Evolutionary conservation across 768 basidiomycete genomes (phyloP), one percentile per base, ranked within the genome.

Genomic region (Gloeostereum incarnatum): DNA sequence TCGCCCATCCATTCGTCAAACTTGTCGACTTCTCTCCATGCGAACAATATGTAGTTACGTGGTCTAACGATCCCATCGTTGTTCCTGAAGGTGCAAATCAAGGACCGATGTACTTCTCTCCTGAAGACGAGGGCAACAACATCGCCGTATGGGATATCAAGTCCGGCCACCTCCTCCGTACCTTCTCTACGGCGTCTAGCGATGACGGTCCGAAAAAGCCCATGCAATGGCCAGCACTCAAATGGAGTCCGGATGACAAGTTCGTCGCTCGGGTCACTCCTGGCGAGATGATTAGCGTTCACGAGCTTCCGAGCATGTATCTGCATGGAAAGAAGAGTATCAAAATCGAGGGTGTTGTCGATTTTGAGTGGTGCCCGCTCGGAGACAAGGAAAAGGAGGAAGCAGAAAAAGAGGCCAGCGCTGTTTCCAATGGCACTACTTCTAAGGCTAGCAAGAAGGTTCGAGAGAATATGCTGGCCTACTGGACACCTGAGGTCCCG

Each of bases 121-220:
- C 85, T 4, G 92, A 94, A 42, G 96, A 98, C 56, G 92, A 94
- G 62, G 96, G 92, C 22, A 92, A 94, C 63, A 85, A 91, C 49
- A 73, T 98, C 44, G 96, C 93, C 41, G 79, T 99, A n/a, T 99
- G 96, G 96, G 91, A 98, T 51, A 78, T 94, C 66, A 93, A 91
- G 61, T 82, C 92, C 13, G 90, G 90, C 19, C 71, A 83, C 47
- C 78, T 98, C 16, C 73, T 98, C 31, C 85, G 96, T 36, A 97
- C 93, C 2, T 98, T 99, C 63, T 75, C 83, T 7, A 71, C 78
- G 34, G 61, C 60, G 31, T 62, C 63, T 31, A 81, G 80, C 39
- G 72, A 65, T 45, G 85, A 82, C 19, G 65, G 71, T 17, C 56
- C 58, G 41, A 87, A 84, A 61, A 89, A 87, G 52, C 84, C 83